Percentiles rank a stretch among this genome's conserved stretches.
Conservation (phyloP, 129 eudicot species). For the Smallanthus sonchifolius region DNA sequence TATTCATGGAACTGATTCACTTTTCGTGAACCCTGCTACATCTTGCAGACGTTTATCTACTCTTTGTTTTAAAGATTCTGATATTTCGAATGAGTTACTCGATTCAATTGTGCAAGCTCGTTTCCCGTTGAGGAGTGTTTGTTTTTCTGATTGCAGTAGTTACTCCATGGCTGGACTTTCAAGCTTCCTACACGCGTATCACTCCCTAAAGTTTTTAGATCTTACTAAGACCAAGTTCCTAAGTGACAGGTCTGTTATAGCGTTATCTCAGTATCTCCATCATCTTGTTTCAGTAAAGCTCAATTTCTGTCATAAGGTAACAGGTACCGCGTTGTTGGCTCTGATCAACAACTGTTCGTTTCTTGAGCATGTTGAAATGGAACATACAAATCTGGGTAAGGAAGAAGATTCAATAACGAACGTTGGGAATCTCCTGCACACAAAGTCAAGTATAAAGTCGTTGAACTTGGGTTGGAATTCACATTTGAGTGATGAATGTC, state of each 20-base stretch:
- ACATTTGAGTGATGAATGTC: slow-evolving; percentile 31
- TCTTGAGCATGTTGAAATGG: slow-evolving; percentile 42
- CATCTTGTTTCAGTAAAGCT: slow-evolving; percentile 37
- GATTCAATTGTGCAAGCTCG: slow-evolving; percentile 29
- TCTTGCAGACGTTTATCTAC: slow-evolving; percentile 29
- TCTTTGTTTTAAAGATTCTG: slow-evolving; percentile 34
- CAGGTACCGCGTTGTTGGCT: slow-evolving; percentile 28
- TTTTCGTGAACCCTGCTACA: not conserved
- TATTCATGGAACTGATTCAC: slow-evolving; percentile 1
- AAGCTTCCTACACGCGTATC: slow-evolving; percentile 32
- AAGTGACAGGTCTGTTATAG: slow-evolving; percentile 25
- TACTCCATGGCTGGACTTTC: slow-evolving; percentile 43
- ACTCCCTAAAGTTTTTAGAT: slow-evolving; percentile 33
- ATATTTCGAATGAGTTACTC: slow-evolving; percentile 44
- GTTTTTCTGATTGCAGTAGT: slow-evolving; percentile 22
- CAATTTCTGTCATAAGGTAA: slow-evolving; percentile 26
- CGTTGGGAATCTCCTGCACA: too few relatives aligned
- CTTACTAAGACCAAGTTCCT: slow-evolving; percentile 25
- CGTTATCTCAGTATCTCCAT: slow-evolving; percentile 34
- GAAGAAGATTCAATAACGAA: not conserved
- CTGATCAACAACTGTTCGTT: slow-evolving; percentile 36
- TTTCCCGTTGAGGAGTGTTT: slow-evolving; percentile 41
- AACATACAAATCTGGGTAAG: slow-evolving; percentile 30
- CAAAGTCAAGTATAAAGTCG: slow-evolving; percentile 21
- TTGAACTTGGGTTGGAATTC: slow-evolving; percentile 31